Evolutionary conservation across 352 stramenopile genomes (phyloP).

Genomic region (Pythium periplocum): DNA sequence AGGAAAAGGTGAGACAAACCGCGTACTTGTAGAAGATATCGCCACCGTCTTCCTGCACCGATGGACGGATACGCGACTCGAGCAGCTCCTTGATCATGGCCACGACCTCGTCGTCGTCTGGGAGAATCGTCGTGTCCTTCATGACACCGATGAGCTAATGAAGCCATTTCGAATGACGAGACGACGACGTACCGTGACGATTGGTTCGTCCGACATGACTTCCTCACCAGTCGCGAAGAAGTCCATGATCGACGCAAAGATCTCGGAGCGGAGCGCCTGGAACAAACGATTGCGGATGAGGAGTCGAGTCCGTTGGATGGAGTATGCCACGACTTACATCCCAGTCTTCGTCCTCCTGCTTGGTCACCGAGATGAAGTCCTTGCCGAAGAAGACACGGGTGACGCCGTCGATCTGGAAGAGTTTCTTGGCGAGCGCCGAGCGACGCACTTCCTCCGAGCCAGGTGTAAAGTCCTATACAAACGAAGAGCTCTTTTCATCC

Average conservation of each 20-base stretch:
- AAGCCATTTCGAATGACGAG: not conserved
- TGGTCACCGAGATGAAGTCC: constrained; percentile 99
- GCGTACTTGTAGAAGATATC: constrained; percentile 96
- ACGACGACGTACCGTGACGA: constrained; percentile 57
- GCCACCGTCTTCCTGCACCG: constrained; percentile 98
- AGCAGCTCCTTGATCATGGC: constrained; percentile 99
- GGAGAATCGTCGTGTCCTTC: constrained; percentile 91
- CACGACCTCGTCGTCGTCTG: constrained; percentile 97
- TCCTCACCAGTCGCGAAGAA: constrained; percentile 90
- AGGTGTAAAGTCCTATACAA: constrained; percentile 75
- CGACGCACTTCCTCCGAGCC: constrained; percentile 82
- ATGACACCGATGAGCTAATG: not conserved
- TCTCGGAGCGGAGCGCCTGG: constrained; percentile 81
- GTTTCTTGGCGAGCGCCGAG: constrained; percentile 92
- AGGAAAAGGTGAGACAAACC: not conserved
- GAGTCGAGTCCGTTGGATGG: not conserved
- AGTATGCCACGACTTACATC: constrained; percentile 51
- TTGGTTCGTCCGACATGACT: constrained; percentile 86
- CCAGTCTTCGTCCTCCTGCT: constrained; percentile 93
- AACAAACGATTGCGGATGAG: not conserved
- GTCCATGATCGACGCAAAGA: constrained; percentile 98
- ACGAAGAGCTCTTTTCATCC: not conserved
- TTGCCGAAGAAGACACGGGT: constrained; percentile 96
- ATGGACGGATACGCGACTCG: constrained; percentile 96
- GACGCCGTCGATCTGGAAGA: constrained; percentile 97